Base-by-base conservation (phyloP, 345 rosid genomes). In the Anacardium occidentale region DNA sequence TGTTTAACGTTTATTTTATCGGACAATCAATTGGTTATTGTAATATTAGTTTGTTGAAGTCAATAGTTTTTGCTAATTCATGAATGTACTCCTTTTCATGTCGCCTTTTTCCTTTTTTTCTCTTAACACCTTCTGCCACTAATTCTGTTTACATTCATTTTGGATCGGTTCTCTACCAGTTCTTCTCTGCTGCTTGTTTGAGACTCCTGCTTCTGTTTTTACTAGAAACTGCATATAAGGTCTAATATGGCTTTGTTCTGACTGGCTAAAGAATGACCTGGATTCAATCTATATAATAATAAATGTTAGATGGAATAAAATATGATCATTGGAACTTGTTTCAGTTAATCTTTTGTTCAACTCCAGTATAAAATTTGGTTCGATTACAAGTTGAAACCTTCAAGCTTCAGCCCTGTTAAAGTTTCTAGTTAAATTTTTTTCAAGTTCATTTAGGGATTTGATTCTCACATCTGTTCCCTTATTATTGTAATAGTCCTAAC, bases 11-110 rank as follows among this genome's bases (percentile, higher is more conserved):
- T 62, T 7, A 13, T 68, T 61, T 55, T 14, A 37, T 18, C 13
- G 1, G 13, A 26, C 48, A 74, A 32, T 21, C 15, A 18, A 3
- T 29, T 3, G 29, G 13, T 24, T 7, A 66, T 44, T 18, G 18
- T 15, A 18, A 51, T 45, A 5, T 50, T 5, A 52, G 25, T 32
- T 53, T 67, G 57, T 32, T 65, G 40, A 67, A 52, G 59, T 24
- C 45, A 10, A 12, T 10, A 52, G 12, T 87, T 56, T 82, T 91
- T 50, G 57, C 83, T 42, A n/a, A n/a, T 1, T n/a, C n/a, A n/a
- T n/a, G n/a, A n/a, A n/a, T n/a, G 4, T n/a, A n/a, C n/a, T n/a
- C n/a, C 54, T 47, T 65, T 13, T 64, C 45, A 10, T 2, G 4
- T 34, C 6, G 0, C 6, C 5, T 3, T 4, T 2, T 34, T 34